phyloP scores from a whole-genome alignment of 768 basidiomycete genomes.

The Kondoa malvinella region DNA sequence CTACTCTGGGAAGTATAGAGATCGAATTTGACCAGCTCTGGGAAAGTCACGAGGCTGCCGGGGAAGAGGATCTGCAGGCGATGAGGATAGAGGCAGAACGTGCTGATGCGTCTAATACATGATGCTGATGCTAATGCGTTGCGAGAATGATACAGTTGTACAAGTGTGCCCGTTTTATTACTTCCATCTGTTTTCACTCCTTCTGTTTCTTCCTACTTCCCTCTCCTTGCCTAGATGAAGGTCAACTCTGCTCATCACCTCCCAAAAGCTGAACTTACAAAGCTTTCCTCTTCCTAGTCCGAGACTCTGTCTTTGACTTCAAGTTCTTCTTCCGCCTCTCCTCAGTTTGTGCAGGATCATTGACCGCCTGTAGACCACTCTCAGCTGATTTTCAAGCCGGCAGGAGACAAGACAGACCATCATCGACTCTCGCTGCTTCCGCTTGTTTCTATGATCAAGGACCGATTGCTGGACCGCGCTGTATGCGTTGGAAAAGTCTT shows the following conservation, averaged over 20 bases:
- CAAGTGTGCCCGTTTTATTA: not conserved
- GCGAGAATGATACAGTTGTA: too few species aligned
- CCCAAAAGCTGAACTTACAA: conserved; percentile 8
- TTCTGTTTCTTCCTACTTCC: not conserved
- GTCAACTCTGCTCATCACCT: not conserved
- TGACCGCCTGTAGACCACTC: conserved; percentile 12
- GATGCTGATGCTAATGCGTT: not conserved
- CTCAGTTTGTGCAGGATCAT: conserved; percentile 24
- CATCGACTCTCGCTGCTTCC: conserved; percentile 46
- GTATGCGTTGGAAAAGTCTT: conserved; percentile 61
- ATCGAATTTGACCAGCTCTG: conserved; percentile 41
- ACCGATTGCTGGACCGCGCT: conserved; percentile 60
- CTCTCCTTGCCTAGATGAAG: not conserved
- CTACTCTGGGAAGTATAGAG: conserved; percentile 28
- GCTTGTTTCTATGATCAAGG: conserved; percentile 49
- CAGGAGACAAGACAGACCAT: conserved; percentile 33
- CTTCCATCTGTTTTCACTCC: not conserved
- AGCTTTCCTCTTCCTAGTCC: conserved; percentile 23
- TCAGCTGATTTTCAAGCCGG: not conserved
- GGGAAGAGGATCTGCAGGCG: conserved; percentile 43
- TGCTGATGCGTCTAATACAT: not conserved
- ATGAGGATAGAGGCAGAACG: conserved; percentile 29
- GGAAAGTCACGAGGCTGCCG: conserved; percentile 37
- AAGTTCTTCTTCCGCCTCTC: conserved; percentile 20
- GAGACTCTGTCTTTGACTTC: conserved; percentile 21